These are phyloP conservation scores for Spathaspora hagerdaliae DNA, from an alignment of 805 yeast genomes.

Conservation along the genomic window DNA sequence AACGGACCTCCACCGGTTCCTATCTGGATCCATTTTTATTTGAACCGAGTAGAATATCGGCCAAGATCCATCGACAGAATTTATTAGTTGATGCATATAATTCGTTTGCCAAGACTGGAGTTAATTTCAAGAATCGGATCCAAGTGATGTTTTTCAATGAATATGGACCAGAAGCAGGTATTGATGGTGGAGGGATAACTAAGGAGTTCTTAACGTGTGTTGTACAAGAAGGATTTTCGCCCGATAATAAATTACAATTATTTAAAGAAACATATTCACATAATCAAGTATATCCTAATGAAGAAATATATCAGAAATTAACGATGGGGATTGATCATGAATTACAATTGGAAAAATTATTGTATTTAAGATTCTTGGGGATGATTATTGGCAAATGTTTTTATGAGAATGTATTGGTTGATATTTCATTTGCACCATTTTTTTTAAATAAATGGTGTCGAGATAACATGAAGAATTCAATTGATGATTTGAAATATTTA, in stretches of 20 bases:
- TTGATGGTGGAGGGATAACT: conserved; percentile 96
- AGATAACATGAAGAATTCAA: conserved; percentile 47
- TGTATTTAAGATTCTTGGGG: conserved; percentile 63
- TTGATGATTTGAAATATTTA: conserved; percentile 72
- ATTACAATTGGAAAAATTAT: conserved; percentile 19
- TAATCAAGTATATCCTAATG: conserved; percentile 73
- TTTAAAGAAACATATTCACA: conserved; percentile 41
- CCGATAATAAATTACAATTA: conserved; percentile 20
- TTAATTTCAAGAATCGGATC: conserved; percentile 53
- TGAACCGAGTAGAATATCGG: conserved; percentile 29
- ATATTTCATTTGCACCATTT: conserved; percentile 81
- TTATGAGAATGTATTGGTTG: conserved; percentile 77
- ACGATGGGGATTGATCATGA: conserved; percentile 27
- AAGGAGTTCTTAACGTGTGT: conserved; percentile 83
- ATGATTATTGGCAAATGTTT: conserved; percentile 84
- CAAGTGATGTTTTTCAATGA: conserved; percentile 67
- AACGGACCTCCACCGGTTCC: conserved; percentile 8
- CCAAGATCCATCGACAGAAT: conserved; percentile 63
- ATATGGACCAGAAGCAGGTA: conserved; percentile 74
- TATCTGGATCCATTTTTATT: conserved; percentile 12
- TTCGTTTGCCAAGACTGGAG: conserved; percentile 49
- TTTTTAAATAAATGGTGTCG: conserved; percentile 67
- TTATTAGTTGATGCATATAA: conserved; percentile 73
- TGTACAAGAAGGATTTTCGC: conserved; percentile 61
- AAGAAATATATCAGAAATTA: conserved; percentile 41